Percentiles rank a stretch among this genome's conserved stretches.
Conservation (phyloP, 176 grass and related monocot genomes). For the Paspalum notatum region DNA sequence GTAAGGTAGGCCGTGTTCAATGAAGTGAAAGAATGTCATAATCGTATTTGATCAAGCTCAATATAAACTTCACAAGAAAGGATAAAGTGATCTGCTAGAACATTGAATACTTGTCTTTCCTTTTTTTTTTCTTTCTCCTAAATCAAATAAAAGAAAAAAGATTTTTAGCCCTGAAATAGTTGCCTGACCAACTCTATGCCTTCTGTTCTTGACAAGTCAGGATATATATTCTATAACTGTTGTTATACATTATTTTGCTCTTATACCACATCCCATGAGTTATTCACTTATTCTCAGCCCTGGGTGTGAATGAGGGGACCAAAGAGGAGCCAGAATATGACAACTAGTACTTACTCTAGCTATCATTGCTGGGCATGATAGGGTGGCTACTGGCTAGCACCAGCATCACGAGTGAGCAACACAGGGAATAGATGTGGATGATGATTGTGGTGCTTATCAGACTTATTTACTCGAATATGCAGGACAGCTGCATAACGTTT, state of each 20-base stretch:
- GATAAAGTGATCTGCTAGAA: background rate
- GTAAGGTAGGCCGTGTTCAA: background rate
- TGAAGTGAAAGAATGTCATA: background rate
- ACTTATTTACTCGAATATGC: too few species aligned
- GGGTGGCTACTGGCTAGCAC: background rate
- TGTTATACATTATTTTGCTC: background rate
- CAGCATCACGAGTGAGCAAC: background rate
- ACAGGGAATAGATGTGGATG: background rate
- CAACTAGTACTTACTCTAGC: background rate
- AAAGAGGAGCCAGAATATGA: background rate
- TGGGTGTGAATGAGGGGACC: background rate
- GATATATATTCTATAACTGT: background rate
- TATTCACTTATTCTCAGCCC: background rate
- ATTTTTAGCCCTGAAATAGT: conserved; percentile 24
- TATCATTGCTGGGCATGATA: conserved; percentile 21
- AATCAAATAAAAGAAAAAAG: background rate
- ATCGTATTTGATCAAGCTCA: background rate
- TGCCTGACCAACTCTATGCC: background rate
- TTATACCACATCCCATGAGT: background rate
- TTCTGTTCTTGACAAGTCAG: conserved; percentile 2
- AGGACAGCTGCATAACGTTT: too few species aligned
- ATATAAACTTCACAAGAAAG: conserved; percentile 6
- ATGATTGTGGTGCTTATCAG: background rate
- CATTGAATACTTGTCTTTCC: background rate
- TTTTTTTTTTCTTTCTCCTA: too few species aligned